Conservation (phyloP, 1,284 basidiomycete species). For the Phellinidium pouzarii region DNA sequence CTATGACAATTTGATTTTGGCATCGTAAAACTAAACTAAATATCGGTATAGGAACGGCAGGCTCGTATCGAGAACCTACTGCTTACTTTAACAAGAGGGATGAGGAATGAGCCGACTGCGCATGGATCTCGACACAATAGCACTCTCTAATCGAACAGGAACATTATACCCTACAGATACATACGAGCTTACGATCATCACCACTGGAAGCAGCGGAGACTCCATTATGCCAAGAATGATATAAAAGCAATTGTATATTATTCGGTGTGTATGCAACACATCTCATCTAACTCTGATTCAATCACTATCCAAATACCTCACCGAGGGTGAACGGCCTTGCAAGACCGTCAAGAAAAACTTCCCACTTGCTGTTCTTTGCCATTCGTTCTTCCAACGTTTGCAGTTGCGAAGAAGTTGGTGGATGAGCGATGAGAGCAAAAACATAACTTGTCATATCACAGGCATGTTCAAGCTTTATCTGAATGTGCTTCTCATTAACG, state of each 20-base stretch:
- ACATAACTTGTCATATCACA: conserved; percentile 13
- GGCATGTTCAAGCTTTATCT: conserved; percentile 7
- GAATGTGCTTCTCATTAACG: conserved; percentile 9
- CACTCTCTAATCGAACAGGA: neutral
- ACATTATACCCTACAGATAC: neutral
- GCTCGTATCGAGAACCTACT: conserved; percentile 70
- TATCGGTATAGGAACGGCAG: conserved; percentile 56
- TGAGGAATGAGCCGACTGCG: conserved; percentile 34
- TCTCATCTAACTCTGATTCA: neutral
- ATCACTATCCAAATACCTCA: conserved; percentile 6
- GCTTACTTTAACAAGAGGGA: conserved; percentile 39
- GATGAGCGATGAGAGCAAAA: conserved; percentile 16
- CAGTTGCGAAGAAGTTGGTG: conserved; percentile 16
- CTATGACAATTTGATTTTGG: conserved; percentile 4
- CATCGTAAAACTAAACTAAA: conserved; percentile 13
- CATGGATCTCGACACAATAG: conserved; percentile 28
- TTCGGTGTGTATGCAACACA: no score
- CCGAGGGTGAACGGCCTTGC: conserved; percentile 6
- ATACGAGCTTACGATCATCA: neutral
- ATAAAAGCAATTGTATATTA: no score
- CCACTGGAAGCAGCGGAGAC: no score
- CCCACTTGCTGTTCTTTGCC: conserved; percentile 1
- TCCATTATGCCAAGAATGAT: no score
- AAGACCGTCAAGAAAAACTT: neutral
- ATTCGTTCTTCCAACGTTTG: conserved; percentile 6